Evolutionary conservation across 192 early-diverging fungal species (phyloP).

Genomic region (Mortierella hygrophila): DNA sequence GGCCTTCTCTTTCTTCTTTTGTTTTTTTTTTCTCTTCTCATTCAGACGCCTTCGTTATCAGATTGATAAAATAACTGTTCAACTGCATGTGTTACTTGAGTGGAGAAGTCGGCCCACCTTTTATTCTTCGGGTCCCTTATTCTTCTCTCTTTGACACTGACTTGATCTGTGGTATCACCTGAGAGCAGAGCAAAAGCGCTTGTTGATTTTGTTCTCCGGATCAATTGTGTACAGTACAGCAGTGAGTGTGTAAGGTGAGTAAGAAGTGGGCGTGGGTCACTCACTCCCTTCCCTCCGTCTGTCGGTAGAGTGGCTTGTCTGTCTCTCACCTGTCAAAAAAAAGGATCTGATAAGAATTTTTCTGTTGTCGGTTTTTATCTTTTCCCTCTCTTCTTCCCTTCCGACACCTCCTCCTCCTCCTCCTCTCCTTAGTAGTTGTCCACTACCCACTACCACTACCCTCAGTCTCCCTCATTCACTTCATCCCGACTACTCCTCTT

Average conservation of each 20-base stretch:
- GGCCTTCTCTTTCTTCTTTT: not conserved
- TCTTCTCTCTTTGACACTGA: not conserved
- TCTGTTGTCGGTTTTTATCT: constrained; percentile 9
- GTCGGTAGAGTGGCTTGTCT: constrained; percentile 19
- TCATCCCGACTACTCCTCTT: constrained; percentile 13
- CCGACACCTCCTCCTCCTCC: not conserved
- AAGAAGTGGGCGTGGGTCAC: not conserved
- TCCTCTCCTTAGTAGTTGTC: not conserved
- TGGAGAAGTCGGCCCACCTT: not conserved
- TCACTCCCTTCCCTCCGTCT: not conserved
- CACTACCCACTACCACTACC: not conserved
- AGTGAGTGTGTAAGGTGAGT: constrained; percentile 1
- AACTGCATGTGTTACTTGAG: not conserved
- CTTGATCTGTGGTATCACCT: constrained; percentile 2
- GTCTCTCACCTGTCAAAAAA: not conserved
- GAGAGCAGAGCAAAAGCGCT: not conserved
- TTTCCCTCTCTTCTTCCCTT: not conserved
- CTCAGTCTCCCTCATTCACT: not conserved
- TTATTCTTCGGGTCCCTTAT: not conserved
- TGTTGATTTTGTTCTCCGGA: not conserved
- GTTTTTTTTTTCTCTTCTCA: not conserved
- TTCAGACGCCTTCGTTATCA: not conserved
- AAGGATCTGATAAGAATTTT: constrained; percentile 50
- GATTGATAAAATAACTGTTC: not conserved
- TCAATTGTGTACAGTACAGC: not conserved